Base-by-base conservation (phyloP, 1,284 basidiomycete species). In the Cryptococcus sp. region DNA sequence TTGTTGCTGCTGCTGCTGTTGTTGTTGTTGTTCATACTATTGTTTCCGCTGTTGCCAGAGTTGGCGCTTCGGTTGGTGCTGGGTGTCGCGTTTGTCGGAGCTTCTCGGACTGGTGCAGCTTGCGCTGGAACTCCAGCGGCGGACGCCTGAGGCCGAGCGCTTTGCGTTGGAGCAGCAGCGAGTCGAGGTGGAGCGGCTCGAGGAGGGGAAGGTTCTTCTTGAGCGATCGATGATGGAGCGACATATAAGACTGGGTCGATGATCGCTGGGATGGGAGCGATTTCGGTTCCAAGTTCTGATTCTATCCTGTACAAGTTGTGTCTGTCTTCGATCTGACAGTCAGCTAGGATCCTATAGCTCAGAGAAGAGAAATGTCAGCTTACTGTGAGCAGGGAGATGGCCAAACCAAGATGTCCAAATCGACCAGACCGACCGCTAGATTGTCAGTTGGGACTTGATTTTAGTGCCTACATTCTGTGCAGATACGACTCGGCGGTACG, bases 401-500 rank as follows among this genome's bases (percentile, higher is more conserved):
- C 94, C 43, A 98, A 79, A 73, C 94, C 95, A 55, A 97, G 77
- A 74, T 98, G 95, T 50, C 95, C 94, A 70, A 94, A 97, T 47
- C 95, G 87, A 51, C 95, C 95, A 9, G 90, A 93, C 57, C 94
- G 90, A 73, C 94, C 94, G 68, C 97, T 64, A 35, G n/a, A 25
- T 21, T 24, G 45, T 55, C 38, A 57, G 51, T 12, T 10, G 39
- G 16, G 21, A 28, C 34, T 16, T 14, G 21, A 23, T 38, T 10
- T n/a, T 4, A 6, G 11, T 33, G 31, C 28, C 5, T 19, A 67
- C 65, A 70, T 70, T 58, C 66, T 85, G 75, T 98, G 94, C 26
- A 98, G 82, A 74, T 98, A 98, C 2, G 93, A 97, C 75, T 98
- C 94, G 50, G 89, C 88, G 68, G 94, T 97, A 80, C 97, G 95